These are phyloP conservation scores for Combretum micranthum DNA, from an alignment of 345 rosid species.

Conservation along the genomic window DNA sequence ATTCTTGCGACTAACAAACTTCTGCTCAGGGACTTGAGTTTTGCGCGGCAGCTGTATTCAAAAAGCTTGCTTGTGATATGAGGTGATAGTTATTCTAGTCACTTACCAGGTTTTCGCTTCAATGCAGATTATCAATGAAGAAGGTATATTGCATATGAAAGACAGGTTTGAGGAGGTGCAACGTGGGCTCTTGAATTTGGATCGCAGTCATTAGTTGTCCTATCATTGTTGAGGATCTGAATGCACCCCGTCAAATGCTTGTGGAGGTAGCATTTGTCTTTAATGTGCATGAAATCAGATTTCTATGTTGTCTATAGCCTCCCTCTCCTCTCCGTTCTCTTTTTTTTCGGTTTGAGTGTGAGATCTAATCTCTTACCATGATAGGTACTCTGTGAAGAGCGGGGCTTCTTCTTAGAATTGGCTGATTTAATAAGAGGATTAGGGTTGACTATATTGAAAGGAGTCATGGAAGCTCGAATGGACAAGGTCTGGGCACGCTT, in stretches of 20 bases:
- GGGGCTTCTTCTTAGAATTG: constrained; percentile 88
- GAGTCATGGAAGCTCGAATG: constrained; percentile 68
- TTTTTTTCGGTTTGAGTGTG: too few species aligned
- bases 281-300: neutral
- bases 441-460: constrained; percentile 91
- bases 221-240: constrained; percentile 86
- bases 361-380: neutral
- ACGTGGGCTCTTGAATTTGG: constrained; percentile 98
- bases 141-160: constrained; percentile 38
- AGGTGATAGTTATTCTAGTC: constrained; percentile 4
- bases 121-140: constrained; percentile 49
- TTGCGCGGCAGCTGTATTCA: neutral
- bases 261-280: constrained; percentile 53
- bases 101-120: constrained; percentile 6
- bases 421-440: constrained; percentile 77
- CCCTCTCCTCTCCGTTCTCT: neutral
- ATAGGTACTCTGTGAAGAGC: constrained; percentile 90
- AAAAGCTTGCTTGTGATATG: neutral
- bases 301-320: neutral
- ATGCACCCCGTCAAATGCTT: constrained; percentile 80
- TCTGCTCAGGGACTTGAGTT: too few species aligned
- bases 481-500: constrained; percentile 91
- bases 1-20: too few species aligned
- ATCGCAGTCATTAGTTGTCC: constrained; percentile 80
- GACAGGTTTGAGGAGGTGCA: constrained; percentile 73